Base-by-base conservation (phyloP, 371 early-diverging fungal genomes). In the Mortierella sp. region DNA sequence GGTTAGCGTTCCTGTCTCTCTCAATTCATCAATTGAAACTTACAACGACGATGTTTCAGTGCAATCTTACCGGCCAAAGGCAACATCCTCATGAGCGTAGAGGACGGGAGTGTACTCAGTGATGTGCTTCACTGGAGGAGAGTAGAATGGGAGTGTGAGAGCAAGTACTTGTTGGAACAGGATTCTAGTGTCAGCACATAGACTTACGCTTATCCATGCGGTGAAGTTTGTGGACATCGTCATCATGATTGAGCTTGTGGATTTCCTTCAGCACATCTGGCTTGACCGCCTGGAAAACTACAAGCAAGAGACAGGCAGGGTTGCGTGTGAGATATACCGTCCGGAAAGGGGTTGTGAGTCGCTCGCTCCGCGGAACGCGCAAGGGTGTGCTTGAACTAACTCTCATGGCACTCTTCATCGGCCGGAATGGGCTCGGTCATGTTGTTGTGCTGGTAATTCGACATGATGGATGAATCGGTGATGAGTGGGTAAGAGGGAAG, bases 61-160 rank as follows among this genome's bases (percentile, higher is more conserved):
- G 4, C 40, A 49, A 22, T 25, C 61, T 64, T 74, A 74, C 76
- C 54, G 66, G 49, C 86, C 86, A 39, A 81, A 86, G 12, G 85
- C 67, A 40, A 82, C 83, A 48, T 81, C 83, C 76, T 86, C 86
- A 25, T 60, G 63, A 45, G 86, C 85, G 68, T 81, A 82, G 46
- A 82, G 77, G 45, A 77, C 61, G 21, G 83, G 76, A 45, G 79
- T 81, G 68, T 71, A 86, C 46, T 67, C 77, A 19, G 81, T 60
- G 63, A 84, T 81, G 49, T 66, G 71, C 61, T 82, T 68, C 51
- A 86, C 77, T 76, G 56, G 17, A 24, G 17, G 13, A n/a, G 19
- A 16, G 17, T 28, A 29, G 31, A 14, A 31, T 39, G 4, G 46
- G 14, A 45, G 25, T 21, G 44, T 14, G 28, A 28, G 43, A 16